Evolutionary conservation across 768 basidiomycete species (phyloP).

Genomic region (Holtermanniella nyarrowii): DNA sequence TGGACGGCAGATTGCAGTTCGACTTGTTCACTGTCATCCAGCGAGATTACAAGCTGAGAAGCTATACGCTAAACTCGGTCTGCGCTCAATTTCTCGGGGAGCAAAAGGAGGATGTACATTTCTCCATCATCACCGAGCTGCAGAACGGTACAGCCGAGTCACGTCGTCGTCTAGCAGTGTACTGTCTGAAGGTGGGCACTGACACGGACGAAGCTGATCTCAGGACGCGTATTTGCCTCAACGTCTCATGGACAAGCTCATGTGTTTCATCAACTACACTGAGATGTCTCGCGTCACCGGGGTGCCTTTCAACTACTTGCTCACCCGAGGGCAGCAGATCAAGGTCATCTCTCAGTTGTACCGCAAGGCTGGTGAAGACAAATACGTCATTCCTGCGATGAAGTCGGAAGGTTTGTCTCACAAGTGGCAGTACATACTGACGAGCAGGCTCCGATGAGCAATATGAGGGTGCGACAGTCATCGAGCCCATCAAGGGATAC

Average conservation of each 20-base stretch:
- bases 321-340: constrained; percentile 93
- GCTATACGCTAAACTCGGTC: constrained; percentile 94
- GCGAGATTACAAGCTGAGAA: constrained; percentile 90
- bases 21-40: constrained; percentile 98
- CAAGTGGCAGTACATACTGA: background rate
- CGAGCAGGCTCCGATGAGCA: constrained; percentile 77
- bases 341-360: constrained; percentile 94
- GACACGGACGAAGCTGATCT: background rate
- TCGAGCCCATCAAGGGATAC: constrained; percentile 91
- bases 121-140: constrained; percentile 94
- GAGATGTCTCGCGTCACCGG: constrained; percentile 99
- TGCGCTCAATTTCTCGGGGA: constrained; percentile 96
- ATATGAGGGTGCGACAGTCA: constrained; percentile 98
- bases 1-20: constrained; percentile 88
- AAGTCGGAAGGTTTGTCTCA: constrained; percentile 68
- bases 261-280: constrained; percentile 97
- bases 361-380: constrained; percentile 81
- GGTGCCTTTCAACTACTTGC: constrained; percentile 94
- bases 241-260: constrained; percentile 87
- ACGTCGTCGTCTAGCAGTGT: constrained; percentile 81
- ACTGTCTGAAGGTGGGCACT: constrained; percentile 76
- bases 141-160: constrained; percentile 96
- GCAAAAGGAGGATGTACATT: constrained; percentile 98
- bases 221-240: constrained; percentile 98
- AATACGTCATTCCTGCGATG: constrained; percentile 75